These are phyloP conservation scores for Amaranthus tricolor DNA, from an alignment of 179 eudicot species.

Conservation along the genomic window DNA sequence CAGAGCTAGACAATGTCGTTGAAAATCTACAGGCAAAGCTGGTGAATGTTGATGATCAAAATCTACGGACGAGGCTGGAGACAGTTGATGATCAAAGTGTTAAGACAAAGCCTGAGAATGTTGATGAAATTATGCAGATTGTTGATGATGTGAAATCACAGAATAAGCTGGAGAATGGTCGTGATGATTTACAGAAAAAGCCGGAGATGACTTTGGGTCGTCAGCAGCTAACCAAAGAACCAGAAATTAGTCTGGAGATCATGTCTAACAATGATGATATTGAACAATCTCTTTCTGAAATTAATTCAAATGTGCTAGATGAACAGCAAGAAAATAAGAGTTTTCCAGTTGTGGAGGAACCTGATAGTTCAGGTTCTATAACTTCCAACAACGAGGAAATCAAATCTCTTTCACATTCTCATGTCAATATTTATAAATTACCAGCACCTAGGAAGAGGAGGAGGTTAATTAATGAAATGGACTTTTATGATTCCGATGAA, in stretches of 20 bases:
- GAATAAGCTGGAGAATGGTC: neutral
- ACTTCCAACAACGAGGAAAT: constrained; percentile 3
- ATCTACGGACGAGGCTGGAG: constrained; percentile 4
- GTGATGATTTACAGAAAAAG: constrained; percentile 9
- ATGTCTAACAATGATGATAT: constrained; percentile 6
- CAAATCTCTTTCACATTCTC: neutral
- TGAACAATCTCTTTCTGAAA: constrained; percentile 4
- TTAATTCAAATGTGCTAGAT: neutral
- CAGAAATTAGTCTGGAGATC: neutral
- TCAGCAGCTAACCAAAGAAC: neutral
- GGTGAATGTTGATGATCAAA: constrained; percentile 7
- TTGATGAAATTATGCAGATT: neutral
- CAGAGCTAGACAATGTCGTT: constrained; percentile 5
- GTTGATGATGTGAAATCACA: neutral
- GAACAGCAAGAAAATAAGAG: neutral
- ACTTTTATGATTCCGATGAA: constrained; percentile 29
- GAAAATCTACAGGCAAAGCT: constrained; percentile 10
- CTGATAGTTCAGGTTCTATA: constrained; percentile 6
- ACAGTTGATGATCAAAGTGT: neutral
- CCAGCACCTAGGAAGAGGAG: constrained; percentile 21
- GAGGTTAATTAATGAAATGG: constrained; percentile 25
- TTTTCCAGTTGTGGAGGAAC: constrained; percentile 8
- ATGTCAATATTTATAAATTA: constrained; percentile 1
- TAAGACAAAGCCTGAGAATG: constrained; percentile 7
- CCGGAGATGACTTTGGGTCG: constrained; percentile 5